These are phyloP conservation scores for Monascus ruber DNA, from an alignment of 2,329 filamentous ascomycete species.

Conservation along the genomic window DNA sequence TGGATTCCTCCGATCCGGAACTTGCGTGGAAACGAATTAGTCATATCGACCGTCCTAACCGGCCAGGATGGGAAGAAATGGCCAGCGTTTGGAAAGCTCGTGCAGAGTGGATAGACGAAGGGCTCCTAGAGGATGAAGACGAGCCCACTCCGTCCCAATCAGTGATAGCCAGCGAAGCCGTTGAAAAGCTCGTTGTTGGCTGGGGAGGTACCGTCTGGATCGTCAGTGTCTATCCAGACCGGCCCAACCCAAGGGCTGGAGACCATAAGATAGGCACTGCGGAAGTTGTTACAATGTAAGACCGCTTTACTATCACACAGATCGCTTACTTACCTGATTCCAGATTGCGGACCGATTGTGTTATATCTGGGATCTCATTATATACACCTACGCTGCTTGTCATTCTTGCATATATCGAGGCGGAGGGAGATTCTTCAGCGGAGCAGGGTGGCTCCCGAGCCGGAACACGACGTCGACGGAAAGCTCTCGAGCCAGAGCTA, in stretches of 20 bases:
- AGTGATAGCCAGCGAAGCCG: constrained; percentile 30
- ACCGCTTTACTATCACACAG: constrained; percentile 11
- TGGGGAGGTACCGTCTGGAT: constrained; percentile 98
- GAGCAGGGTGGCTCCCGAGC: constrained; percentile 29
- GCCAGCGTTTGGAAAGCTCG: constrained; percentile 88
- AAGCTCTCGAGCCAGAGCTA: constrained; percentile 76
- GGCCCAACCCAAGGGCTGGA: constrained; percentile 54
- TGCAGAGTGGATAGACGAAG: constrained; percentile 85
- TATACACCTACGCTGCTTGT: constrained; percentile 88
- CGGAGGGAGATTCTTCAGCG: constrained; percentile 58
- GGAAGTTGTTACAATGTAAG: constrained; percentile 86
- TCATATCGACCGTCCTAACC: constrained; percentile 79
- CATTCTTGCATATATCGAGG: constrained; percentile 79
- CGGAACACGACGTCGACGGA: constrained; percentile 59
- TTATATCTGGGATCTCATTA: constrained; percentile 91
- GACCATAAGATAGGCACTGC: constrained; percentile 66
- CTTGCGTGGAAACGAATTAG: constrained; percentile 90
- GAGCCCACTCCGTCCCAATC: constrained; percentile 34
- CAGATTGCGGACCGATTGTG: constrained; percentile 89
- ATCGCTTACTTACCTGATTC: constrained; percentile 21
- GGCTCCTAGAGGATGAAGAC: constrained; percentile 63
- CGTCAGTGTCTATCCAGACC: constrained; percentile 73
- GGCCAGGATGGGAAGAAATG: constrained; percentile 89
- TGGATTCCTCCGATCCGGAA: constrained; percentile 65
- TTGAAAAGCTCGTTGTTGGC: constrained; percentile 75